Base-by-base conservation (phyloP, 257 asterid species). In the Nyctanthes arbortristis region DNA sequence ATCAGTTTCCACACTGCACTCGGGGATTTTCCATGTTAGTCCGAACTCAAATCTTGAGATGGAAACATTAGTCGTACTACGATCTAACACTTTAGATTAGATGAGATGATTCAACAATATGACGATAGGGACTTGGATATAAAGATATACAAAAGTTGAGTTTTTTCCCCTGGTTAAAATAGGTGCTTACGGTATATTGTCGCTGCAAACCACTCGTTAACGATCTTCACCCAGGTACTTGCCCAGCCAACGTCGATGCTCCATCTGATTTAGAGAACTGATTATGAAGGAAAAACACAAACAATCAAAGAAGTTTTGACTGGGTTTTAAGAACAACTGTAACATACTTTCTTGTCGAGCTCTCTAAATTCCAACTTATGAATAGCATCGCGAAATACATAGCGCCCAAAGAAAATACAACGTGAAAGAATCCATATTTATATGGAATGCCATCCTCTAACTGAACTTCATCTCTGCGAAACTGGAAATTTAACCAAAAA, bases 231-330 rank as follows among this genome's bases (percentile, higher is more conserved):
- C 98, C 97, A 92, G 2, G 96, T 89, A 67, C 97, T 91, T 49
- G 94, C 92, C 97, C 98, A 89, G 7, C 98, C 98, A 40, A 93
- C 92, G 64, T 93, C 98, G 29, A 93, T 91, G 82, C 96, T 83
- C 97, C 96, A 93, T 74, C 97, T 91, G 81, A 58, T 65, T 60
- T 39, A 62, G 39, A 45, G 35, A 57, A 3, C 31, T 10, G 47
- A 34, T 63, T 56, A 36, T 8, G 67, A 18, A 36, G 16, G 63
- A 68, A 55, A 0, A 25, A 22, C 31, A n/a, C 56, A 11, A 49
- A 61, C 32, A 22, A 69, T 11, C 60, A 9, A 29, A 25, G 2
- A 40, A 33, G 10, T 3, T 22, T 30, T 5, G 13, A 25, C 4
- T n/a, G n/a, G n/a, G 1, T 20, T 14, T 33, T 18, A 24, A n/a